These are phyloP conservation scores for Tricholoma sp. DNA, from an alignment of 768 basidiomycete species.

Conservation along the genomic window DNA sequence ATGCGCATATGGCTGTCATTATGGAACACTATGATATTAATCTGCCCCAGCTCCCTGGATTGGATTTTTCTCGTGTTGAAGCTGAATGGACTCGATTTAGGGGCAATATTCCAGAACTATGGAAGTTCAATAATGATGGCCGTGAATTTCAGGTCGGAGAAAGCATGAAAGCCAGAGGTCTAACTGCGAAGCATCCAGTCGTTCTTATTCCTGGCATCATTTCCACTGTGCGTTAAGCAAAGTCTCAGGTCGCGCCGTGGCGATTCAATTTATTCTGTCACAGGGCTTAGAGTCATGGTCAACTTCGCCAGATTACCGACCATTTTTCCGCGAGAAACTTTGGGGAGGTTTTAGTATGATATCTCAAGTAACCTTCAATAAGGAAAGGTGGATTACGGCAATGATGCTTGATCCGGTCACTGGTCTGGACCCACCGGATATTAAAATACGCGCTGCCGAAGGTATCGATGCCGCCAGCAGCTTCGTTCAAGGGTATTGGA, in stretches of 20 bases:
- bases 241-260: background rate
- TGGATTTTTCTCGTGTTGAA: conserved; percentile 68
- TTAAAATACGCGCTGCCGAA: conserved; percentile 87
- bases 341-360: conserved; percentile 83
- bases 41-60: conserved; percentile 54
- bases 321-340: conserved; percentile 89
- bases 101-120: conserved; percentile 70
- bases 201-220: conserved; percentile 88
- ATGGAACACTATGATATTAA: conserved; percentile 69
- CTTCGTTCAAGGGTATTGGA: conserved; percentile 91
- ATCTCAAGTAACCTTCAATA: conserved; percentile 76
- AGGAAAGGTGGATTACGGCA: conserved; percentile 84
- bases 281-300: conserved; percentile 93
- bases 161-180: conserved; percentile 53
- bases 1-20: conserved; percentile 58
- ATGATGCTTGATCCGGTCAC: conserved; percentile 90
- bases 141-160: conserved; percentile 80
- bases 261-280: background rate
- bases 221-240: conserved; percentile 57
- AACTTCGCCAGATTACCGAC: conserved; percentile 74
- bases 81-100: conserved; percentile 65
- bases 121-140: conserved; percentile 78
- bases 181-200: conserved; percentile 71
- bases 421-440: conserved; percentile 82
- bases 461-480: conserved; percentile 87